Base-by-base conservation (phyloP, 2,329 filamentous ascomycete species). In the Byssoonygena ceratinophila region DNA sequence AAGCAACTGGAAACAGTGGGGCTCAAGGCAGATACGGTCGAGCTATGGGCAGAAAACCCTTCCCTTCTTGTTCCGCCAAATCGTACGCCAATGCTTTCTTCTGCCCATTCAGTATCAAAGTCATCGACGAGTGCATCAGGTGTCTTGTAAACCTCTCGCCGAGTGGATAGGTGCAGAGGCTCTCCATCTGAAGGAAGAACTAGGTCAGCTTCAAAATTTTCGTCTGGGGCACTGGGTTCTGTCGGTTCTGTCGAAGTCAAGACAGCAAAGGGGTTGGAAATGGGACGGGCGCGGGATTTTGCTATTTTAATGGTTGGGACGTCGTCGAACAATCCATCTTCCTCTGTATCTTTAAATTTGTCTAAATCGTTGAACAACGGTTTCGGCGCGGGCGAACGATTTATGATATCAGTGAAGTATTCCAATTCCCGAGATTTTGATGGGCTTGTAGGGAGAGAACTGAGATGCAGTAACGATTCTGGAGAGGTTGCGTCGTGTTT, bases 1-100 rank as follows among this genome's bases (percentile, higher is more conserved):
- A 94, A 82, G 58, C 87, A 92, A 68, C 91, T 97, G 18, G 89
- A 87, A 52, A 94, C 79, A 66, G 90, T 97, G 12, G 92, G 91
- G 64, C 91, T 97, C 66, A 96, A 78, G 25, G 87, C 87, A 36
- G 90, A 95, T 32, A 84, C 82, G 16, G 88, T 91, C 0, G 89
- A 95, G 71, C 87, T 92, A 61, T 87, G 82, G 62, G 83, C 82
- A 46, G 87, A 90, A 37, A 81, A 81, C n/a, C 77, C 79, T 62
- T 91, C 87, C 61, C 87, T 82, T 58, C 82, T 79, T 12, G 88
- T 95, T 41, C 91, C 91, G 36, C 86, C 90, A 69, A 90, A 91
- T 53, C 91, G 81, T 41, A 91, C 94, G 36, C 91, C 89, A 54
- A 96, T 76, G 66, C 90, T 96, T 52, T 89, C 90, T 69, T 97